Evolutionary conservation across 495 filamentous ascomycete genomes (phyloP).

Genomic region (Durotheca rogersii): DNA sequence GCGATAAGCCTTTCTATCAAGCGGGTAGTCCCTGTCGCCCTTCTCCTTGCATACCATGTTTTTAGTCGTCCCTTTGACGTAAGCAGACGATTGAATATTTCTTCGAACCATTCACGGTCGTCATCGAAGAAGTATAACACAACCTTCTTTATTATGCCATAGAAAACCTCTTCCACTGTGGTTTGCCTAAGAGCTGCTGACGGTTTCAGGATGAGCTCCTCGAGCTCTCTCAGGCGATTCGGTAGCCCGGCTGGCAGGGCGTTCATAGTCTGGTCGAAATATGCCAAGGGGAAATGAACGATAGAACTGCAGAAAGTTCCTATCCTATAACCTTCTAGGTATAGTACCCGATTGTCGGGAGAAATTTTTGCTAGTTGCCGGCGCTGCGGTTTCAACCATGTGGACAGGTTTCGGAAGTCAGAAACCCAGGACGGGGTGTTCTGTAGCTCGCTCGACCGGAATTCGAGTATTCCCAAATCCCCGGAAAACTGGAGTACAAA

Average conservation of each 20-base stretch:
- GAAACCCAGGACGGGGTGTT: slow-evolving; percentile 22
- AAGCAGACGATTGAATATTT: slow-evolving; percentile 7
- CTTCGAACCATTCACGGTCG: background rate
- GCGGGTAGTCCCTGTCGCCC: background rate
- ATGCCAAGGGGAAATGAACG: background rate
- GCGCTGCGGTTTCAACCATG: background rate
- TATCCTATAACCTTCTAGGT: slow-evolving; percentile 6
- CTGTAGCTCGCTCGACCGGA: background rate
- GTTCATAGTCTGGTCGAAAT: background rate
- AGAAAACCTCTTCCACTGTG: slow-evolving; percentile 9
- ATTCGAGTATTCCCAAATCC: slow-evolving; percentile 7
- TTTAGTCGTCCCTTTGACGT: background rate
- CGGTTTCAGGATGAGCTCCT: slow-evolving; percentile 15
- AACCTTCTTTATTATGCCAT: background rate
- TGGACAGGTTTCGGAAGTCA: slow-evolving; percentile 12
- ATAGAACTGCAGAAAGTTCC: slow-evolving; percentile 7
- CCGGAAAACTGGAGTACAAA: slow-evolving; percentile 11
- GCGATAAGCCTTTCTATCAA: slow-evolving; percentile 5
- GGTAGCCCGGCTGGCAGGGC: slow-evolving; percentile 3
- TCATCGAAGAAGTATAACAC: background rate
- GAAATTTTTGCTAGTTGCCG: background rate
- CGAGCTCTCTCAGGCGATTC: background rate
- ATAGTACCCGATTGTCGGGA: slow-evolving; percentile 6
- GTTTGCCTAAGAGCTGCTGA: slow-evolving; percentile 6
- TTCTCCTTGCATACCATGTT: slow-evolving; percentile 7